These are phyloP conservation scores for Breviolum minutum DNA, from an alignment of 73 alveolate genomes.

Conservation along the genomic window DNA sequence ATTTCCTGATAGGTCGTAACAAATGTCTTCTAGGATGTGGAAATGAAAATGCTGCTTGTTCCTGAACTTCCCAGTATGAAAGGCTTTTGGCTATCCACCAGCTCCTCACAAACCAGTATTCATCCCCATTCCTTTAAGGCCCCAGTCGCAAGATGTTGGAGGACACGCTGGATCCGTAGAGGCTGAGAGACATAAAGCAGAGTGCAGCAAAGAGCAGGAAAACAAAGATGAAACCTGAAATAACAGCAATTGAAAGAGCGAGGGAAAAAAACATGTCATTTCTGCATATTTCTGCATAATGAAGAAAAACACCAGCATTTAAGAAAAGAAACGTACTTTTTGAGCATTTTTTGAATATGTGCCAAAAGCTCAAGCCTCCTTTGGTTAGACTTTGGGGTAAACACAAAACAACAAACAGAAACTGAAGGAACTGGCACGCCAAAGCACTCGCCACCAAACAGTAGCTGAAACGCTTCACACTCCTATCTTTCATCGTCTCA, in stretches of 20 bases:
- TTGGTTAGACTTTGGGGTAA: neutral
- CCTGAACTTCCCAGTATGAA: neutral
- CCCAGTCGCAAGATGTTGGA: conserved; percentile 75
- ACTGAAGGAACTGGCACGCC: neutral
- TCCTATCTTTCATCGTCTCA: conserved; percentile 74
- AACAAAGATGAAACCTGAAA: conserved; percentile 64
- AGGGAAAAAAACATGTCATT: too few relatives aligned
- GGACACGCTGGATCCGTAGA: conserved; percentile 46
- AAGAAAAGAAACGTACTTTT: too few relatives aligned
- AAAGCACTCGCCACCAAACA: conserved; percentile 38
- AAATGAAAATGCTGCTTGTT: neutral
- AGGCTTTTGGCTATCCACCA: neutral
- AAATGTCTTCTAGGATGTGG: neutral
- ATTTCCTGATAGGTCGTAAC: neutral
- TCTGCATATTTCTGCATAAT: too few relatives aligned
- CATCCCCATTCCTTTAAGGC: neutral
- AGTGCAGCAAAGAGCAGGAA: conserved; percentile 82
- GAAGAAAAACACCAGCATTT: too few relatives aligned
- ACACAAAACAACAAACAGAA: neutral
- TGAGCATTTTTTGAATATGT: too few relatives aligned
- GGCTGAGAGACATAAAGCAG: conserved; percentile 72
- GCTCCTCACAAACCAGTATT: neutral
- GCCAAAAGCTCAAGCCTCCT: too few relatives aligned
- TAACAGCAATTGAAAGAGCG: neutral
- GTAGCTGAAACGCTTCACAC: conserved; percentile 61